Evolutionary conservation across 805 yeast species (phyloP), one percentile per base, ranked within the genome.

Genomic region (Metschnikowia matae): DNA sequence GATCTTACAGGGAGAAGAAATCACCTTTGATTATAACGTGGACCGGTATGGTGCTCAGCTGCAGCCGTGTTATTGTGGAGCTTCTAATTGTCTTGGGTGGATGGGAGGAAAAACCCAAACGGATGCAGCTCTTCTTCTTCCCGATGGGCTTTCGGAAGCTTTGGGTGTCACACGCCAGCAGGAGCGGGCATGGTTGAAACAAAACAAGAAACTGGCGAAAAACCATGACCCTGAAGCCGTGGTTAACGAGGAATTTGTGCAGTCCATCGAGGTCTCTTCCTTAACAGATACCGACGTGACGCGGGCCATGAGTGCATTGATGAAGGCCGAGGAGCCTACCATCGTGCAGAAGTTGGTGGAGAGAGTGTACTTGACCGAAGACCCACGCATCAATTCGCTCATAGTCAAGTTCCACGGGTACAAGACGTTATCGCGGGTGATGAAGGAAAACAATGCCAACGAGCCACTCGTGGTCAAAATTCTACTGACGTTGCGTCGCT

Each of bases 61-160:
- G 13, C 98, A 94, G 70, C 86, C 87, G 32, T 92, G 99, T 69
- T 87, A 87, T 68, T 92, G 99, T 71, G 97, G 96, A 3, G 95
- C 90, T 56, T 76, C 86, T 29, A 91, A 89, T 67, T 92, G 99
- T 77, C 78, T 89, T 40, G 96, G 97, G 33, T 85, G 86, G 57
- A 81, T 92, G 74, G 99, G 98, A 56, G 99, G 99, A 44, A 91
- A 90, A 67, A 92, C 96, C 2, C 99, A 94, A 70, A 90, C 98
- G 1, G 96, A 90, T 58, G 87, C 92, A 32, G 92, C 92, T 0
- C 77, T 88, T 37, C 70, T 89, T 50, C 75, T 92, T 45, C 97
- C 98, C 2, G 92, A 88, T 54, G 80, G 83, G 21, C 78, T 87
- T 34, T 82, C 94, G 8, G 95, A 87, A 54, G 97, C 97, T 0